Base-by-base conservation (phyloP, 2,329 filamentous ascomycete genomes). In the Bertia moriformis region DNA sequence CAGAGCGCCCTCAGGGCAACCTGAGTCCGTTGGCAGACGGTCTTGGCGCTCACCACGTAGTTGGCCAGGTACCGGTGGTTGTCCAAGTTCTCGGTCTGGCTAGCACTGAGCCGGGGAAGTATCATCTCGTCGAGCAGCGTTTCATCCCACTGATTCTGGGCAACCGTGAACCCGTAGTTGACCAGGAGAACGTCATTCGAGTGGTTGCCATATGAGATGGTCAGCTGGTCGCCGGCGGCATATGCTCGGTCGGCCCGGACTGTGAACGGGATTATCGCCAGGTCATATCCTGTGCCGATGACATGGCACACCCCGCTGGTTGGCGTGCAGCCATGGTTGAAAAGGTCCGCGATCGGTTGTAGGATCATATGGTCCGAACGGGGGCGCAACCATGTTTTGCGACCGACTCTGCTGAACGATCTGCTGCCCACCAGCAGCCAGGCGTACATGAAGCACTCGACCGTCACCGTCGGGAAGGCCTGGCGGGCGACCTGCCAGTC, bases 171-270 rank as follows among this genome's bases (percentile, higher is more conserved):
- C 7, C 22, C 22, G 22, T 27, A 76, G 48, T 76, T 71, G 0
- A 65, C 59, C 2, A 75, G 63, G 3, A 76, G 51, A 42, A 72
- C 71, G 48, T 74, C 70, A 42, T 73, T 74, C 19, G 59, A 63
- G 45, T 75, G 71, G 3, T 61, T 51, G 18, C 71, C 71, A 42
- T 76, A 76, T 2, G 61, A 65, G 4, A 71, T 63, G 39, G 65
- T 66, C 12, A 76, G 53, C 49, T 76, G 70, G 32, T 68, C 61
- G 18, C 65, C 66, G 1, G 54, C 46, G 18, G 55, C 52, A 43
- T 71, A 69, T 2, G 57, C 51, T 4, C 58, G 51, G 40, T 64
- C 52, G n/a, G 64, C 59, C 4, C 49, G 57, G 5, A 71, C 55
- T n/a, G 52, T 57, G 49, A 67, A 71, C 1, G 65, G 67, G n/a